These are phyloP conservation scores for Hericium rajendrae DNA, from an alignment of 768 basidiomycete genomes.

Conservation along the genomic window DNA sequence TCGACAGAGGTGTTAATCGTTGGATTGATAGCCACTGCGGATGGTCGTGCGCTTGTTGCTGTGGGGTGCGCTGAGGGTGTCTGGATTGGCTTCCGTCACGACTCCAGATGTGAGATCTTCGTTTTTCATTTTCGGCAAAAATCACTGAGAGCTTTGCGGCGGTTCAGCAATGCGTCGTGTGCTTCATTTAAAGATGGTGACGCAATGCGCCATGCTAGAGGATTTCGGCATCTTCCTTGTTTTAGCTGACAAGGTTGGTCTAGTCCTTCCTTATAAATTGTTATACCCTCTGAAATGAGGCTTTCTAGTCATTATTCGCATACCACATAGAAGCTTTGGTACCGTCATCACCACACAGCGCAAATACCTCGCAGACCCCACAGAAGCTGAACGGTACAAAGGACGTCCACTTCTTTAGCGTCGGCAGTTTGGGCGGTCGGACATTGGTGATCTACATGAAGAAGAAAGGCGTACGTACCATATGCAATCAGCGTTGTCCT, in stretches of 20 bases:
- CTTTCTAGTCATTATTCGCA: conserved; percentile 67
- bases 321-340: conserved; percentile 96
- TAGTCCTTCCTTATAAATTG: neutral
- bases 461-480: conserved; percentile 66
- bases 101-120: conserved; percentile 61
- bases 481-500: conserved; percentile 10
- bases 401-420: conserved; percentile 94
- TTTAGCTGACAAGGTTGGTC: conserved; percentile 73
- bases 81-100: conserved; percentile 89
- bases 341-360: conserved; percentile 66
- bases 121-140: neutral
- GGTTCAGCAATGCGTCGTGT: conserved; percentile 80
- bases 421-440: conserved; percentile 77
- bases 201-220: conserved; percentile 91
- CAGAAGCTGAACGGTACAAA: conserved; percentile 86
- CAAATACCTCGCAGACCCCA: conserved; percentile 66
- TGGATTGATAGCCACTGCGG: conserved; percentile 53
- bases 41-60: conserved; percentile 80
- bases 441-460: conserved; percentile 95
- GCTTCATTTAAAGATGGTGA: conserved; percentile 86
- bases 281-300: neutral
- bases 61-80: conserved; percentile 94
- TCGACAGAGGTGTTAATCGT: neutral
- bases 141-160: neutral
- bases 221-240: conserved; percentile 97